Evolutionary conservation across 192 early-diverging fungal species (phyloP).

Genomic region (Pecoramyces ruminantium): DNA sequence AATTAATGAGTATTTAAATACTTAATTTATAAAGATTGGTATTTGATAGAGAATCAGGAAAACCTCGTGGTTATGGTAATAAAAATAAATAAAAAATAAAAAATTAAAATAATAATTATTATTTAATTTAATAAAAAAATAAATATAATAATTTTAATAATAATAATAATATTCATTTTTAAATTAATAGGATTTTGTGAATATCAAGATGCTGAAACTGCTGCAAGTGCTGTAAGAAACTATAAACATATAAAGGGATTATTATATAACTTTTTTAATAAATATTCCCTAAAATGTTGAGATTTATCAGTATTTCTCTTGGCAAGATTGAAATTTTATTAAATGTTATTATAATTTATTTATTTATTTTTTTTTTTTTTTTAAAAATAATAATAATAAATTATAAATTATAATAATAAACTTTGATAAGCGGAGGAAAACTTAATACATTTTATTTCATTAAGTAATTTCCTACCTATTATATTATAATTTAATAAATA

Average conservation of each 20-base stretch:
- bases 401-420: constrained; percentile 2
- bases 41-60: constrained; percentile 74
- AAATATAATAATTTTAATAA: too few relatives aligned
- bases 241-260: not conserved
- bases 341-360: not conserved
- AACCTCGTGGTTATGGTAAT: constrained; percentile 89
- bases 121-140: too few relatives aligned
- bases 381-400: not conserved
- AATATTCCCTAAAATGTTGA: not conserved
- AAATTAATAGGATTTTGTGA: constrained; percentile 3
- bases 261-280: not conserved
- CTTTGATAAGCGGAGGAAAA: not conserved
- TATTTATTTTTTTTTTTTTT: not conserved
- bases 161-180: too few relatives aligned
- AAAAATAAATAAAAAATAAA: constrained; percentile 32
- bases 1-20: not conserved
- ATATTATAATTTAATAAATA: too few relatives aligned
- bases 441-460: not conserved
- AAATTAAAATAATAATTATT: too few relatives aligned
- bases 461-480: not conserved
- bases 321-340: not conserved
- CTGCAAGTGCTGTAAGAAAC: constrained; percentile 83
- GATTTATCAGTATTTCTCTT: not conserved
- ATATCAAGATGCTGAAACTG: constrained; percentile 61
- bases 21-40: constrained; percentile 48